Percentiles rank a stretch among this genome's conserved stretches.
phyloP scores from a whole-genome alignment of 2,329 filamentous ascomycete species.

The Hypoxylon sp. region DNA sequence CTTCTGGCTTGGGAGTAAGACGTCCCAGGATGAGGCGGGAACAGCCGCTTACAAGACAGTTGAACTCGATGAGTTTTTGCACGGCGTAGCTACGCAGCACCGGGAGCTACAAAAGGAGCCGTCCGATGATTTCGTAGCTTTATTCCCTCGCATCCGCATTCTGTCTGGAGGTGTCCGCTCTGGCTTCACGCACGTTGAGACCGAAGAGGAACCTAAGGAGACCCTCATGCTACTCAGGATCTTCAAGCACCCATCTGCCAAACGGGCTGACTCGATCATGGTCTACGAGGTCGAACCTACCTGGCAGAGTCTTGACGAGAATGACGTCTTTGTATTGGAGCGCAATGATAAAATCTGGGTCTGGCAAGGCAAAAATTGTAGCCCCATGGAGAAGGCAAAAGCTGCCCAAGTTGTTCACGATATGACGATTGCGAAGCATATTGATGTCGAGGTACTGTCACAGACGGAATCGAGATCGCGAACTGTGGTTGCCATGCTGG shows the following conservation, averaged over 20 bases:
- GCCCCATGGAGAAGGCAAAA: slow-evolving; percentile 78
- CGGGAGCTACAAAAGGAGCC: slow-evolving; percentile 73
- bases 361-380: slow-evolving; percentile 77
- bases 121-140: slow-evolving; percentile 71
- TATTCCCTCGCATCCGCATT: slow-evolving; percentile 74
- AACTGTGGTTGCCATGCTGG: slow-evolving; percentile 70
- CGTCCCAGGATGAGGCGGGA: slow-evolving; percentile 77
- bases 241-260: slow-evolving; percentile 70
- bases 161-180: slow-evolving; percentile 72
- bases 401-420: slow-evolving; percentile 77
- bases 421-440: slow-evolving; percentile 73
- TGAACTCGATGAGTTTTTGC: slow-evolving; percentile 77
- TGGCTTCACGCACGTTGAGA: slow-evolving; percentile 75
- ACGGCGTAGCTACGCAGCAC: slow-evolving; percentile 74
- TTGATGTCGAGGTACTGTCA: slow-evolving; percentile 75
- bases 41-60: slow-evolving; percentile 80
- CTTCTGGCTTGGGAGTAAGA: slow-evolving; percentile 78
- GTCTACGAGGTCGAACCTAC: slow-evolving; percentile 75
- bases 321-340: slow-evolving; percentile 77
- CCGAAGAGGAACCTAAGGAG: slow-evolving; percentile 59
- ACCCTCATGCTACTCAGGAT: slow-evolving; percentile 71
- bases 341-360: slow-evolving; percentile 76
- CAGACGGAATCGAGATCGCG: slow-evolving; percentile 71
- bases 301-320: slow-evolving; percentile 74
- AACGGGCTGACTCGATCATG: slow-evolving; percentile 65